Evolutionary conservation across 305 asterid species (phyloP).

Genomic region (Caryopteris hybrid): DNA sequence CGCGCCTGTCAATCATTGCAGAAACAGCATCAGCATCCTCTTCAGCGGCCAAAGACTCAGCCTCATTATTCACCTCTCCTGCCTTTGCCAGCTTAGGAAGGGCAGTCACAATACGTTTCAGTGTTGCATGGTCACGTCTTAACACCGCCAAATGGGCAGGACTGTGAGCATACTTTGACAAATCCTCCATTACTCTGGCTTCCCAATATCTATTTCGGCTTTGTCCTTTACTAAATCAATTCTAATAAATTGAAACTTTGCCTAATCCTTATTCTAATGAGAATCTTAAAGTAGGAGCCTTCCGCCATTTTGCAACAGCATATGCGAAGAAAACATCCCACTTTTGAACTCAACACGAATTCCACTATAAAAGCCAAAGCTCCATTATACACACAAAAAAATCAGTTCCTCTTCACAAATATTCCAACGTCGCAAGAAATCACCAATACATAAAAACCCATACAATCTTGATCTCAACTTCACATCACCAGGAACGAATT

Average conservation of each 20-base stretch:
- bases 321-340: conserved; percentile 11
- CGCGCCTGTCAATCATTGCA: conserved; percentile 74
- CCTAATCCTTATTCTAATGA: conserved; percentile 19
- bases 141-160: conserved; percentile 86
- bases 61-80: conserved; percentile 83
- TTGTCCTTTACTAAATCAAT: conserved; percentile 17
- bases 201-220: conserved; percentile 14
- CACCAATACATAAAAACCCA: conserved; percentile 11
- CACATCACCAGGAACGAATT: conserved; percentile 36
- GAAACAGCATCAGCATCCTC: conserved; percentile 76
- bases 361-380: conserved; percentile 16
- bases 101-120: conserved; percentile 58
- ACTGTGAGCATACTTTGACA: conserved; percentile 75
- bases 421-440: conserved; percentile 21
- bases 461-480: conserved; percentile 28
- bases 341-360: conserved; percentile 19
- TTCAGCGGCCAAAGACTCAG: conserved; percentile 83
- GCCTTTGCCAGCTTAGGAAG: conserved; percentile 82
- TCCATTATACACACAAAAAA: conserved; percentile 10
- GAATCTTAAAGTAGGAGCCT: conserved; percentile 7
- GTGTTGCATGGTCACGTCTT: conserved; percentile 53
- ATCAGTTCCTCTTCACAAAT: conserved; percentile 10
- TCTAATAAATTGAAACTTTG: conserved; percentile 22
- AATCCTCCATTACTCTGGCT: conserved; percentile 64
- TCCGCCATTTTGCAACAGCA: conserved; percentile 18